Conservation (phyloP, 2,329 filamentous ascomycete species). For the Ilyonectria destructans region DNA sequence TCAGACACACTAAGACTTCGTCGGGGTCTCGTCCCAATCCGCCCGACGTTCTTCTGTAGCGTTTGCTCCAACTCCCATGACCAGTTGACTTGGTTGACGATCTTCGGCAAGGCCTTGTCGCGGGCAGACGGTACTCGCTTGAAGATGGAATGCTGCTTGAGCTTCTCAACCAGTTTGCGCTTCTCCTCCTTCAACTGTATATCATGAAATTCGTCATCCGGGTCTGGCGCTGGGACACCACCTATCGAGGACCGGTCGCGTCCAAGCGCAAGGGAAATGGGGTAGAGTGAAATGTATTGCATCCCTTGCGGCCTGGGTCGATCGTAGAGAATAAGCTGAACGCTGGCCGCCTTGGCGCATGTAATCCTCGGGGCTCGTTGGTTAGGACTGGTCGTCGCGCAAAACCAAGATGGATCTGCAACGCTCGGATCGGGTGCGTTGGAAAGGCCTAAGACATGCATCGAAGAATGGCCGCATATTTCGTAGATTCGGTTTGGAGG, state of each 20-base stretch:
- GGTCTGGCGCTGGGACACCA: constrained; percentile 68
- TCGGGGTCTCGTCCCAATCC: constrained; percentile 86
- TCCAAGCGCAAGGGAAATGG: constrained; percentile 88
- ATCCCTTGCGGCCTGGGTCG: constrained; percentile 88
- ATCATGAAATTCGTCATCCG: constrained; percentile 80
- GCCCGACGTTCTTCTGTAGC: constrained; percentile 90
- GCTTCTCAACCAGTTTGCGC: constrained; percentile 83
- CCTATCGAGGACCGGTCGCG: constrained; percentile 73
- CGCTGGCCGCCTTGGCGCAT: constrained; percentile 79
- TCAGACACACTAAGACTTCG: constrained; percentile 94
- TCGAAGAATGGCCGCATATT: constrained; percentile 84
- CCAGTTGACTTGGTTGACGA: constrained; percentile 97
- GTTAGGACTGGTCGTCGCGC: constrained; percentile 69
- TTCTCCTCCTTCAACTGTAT: constrained; percentile 72
- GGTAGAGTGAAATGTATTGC: constrained; percentile 95
- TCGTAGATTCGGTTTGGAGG: constrained; percentile 86
- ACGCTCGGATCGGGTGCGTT: constrained; percentile 73
- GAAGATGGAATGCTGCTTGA: constrained; percentile 89
- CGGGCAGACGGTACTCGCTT: constrained; percentile 84
- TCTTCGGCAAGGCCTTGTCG: constrained; percentile 84
- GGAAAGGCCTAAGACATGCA: constrained; percentile 89
- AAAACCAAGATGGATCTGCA: constrained; percentile 79
- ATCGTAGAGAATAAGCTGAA: constrained; percentile 93
- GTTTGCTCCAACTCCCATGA: constrained; percentile 90
- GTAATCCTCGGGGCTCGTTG: constrained; percentile 79